A percentile compares a stretch with the other conserved stretches of the same genome.
These are phyloP conservation scores for Mimosa bimucronata DNA, from an alignment of 306 rosid species.

Conservation along the genomic window DNA sequence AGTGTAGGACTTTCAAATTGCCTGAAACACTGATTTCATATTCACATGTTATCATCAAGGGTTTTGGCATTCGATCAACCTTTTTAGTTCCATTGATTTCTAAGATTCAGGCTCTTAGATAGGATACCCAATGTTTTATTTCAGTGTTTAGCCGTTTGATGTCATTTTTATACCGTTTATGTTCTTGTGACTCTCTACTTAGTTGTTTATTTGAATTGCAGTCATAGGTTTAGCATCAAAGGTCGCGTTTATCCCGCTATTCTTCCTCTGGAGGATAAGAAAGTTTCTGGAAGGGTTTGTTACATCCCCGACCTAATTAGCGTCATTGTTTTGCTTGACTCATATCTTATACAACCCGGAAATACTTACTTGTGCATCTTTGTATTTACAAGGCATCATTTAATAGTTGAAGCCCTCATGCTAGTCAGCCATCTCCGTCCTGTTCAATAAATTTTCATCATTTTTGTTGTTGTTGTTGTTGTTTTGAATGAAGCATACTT, in stretches of 20 bases:
- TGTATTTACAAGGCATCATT: neutral
- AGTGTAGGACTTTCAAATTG: neutral
- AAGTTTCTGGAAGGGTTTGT: conserved; percentile 69
- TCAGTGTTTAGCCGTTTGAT: neutral
- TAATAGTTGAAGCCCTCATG: no score
- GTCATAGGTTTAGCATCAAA: conserved; percentile 82
- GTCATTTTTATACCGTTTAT: neutral
- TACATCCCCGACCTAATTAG: neutral
- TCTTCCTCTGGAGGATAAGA: conserved; percentile 58
- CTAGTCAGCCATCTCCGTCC: neutral
- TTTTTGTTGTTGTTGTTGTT: neutral
- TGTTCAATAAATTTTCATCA: neutral
- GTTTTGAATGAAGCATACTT: neutral
- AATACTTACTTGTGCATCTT: neutral
- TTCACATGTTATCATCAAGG: neutral
- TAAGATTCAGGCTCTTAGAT: neutral
- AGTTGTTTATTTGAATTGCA: conserved; percentile 30
- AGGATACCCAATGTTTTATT: neutral
- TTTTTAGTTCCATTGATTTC: neutral
- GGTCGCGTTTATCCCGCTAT: conserved; percentile 94
- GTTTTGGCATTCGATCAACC: neutral
- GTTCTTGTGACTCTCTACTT: neutral
- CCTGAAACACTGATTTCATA: neutral
- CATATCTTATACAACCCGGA: neutral
- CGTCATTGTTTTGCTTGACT: conserved; percentile 1